Evolutionary conservation across 768 basidiomycete species (phyloP), one percentile per base, ranked within the genome.

Genomic region (Dioszegia crocea): DNA sequence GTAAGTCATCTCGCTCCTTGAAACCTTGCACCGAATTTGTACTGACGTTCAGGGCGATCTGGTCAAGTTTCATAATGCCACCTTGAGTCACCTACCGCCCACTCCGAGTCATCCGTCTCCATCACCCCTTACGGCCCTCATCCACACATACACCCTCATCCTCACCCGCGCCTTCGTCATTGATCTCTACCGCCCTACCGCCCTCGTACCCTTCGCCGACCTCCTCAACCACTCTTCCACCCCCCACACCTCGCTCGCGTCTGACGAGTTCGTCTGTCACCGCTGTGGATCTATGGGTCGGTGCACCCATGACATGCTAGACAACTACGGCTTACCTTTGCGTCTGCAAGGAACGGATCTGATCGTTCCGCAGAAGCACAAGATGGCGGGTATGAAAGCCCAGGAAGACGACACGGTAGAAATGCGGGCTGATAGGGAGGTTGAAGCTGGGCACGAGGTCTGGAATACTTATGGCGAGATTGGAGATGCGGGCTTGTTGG

Each of bases 131-230:
- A 26, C 56, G 1, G 59, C 79, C 0, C 86, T 86, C 70, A 74
- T 80, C 54, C 78, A 81, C 53, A 83, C 86, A 8, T 84, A 82
- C 67, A 77, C 82, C 2, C 81, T 91, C 31, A 88, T 93, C 51
- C 87, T 86, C 3, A 88, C 89, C 3, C 82, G 91, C 38, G 87
- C 89, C 2, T 93, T 93, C 77, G 79, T 88, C 59, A 84, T 91
- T 61, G 91, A 93, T 75, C 81, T 84, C 5, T 91, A 84, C 71
- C 89, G 90, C 71, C 84, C 84, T 6, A 78, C 91, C 17, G 82
- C 86, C 1, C 87, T 94, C 83, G 88, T 91, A 19, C 89, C 91
- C 3, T 82, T 91, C 62, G 89, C 89, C 29, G 91, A 92, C 78
- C 82, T 74, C 6, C 71, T 74, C 62, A 71, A 76, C 53, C 70